phyloP scores from a whole-genome alignment of 208 protist species.

The Crithidia mellificae region DNA sequence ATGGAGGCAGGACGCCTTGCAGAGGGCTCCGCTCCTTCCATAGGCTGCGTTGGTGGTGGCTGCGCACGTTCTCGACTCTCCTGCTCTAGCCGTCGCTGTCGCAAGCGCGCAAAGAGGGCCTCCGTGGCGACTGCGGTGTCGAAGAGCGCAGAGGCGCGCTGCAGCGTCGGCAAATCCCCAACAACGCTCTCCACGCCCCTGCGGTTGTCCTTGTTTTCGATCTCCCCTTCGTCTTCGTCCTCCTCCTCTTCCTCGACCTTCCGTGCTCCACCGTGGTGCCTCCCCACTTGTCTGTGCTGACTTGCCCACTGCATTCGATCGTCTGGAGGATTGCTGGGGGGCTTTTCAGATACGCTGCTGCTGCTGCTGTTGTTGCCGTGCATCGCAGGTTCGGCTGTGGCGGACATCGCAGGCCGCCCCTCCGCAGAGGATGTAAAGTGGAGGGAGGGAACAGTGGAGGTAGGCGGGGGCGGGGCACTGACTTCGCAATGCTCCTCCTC shows the following conservation, averaged over 20 bases:
- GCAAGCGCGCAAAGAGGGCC: constrained; percentile 23
- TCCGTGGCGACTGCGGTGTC: constrained; percentile 27
- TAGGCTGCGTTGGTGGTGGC: not conserved
- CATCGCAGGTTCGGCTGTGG: not conserved
- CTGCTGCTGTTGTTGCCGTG: not conserved
- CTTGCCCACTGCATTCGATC: not conserved
- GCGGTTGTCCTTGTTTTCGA: not conserved
- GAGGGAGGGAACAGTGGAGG: not conserved
- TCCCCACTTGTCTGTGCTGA: not conserved
- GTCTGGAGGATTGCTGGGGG: not conserved
- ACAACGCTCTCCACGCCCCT: not conserved
- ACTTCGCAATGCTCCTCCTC: not conserved
- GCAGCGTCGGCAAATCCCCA: constrained; percentile 19
- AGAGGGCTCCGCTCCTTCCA: not conserved
- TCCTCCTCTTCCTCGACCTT: not conserved
- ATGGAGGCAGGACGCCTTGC: constrained; percentile 11
- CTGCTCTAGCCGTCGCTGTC: constrained; percentile 6
- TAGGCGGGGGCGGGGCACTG: not conserved
- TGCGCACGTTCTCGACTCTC: not conserved
- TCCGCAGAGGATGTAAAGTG: not conserved
- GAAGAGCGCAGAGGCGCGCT: constrained; percentile 25
- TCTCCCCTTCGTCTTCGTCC: not conserved
- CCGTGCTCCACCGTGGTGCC: not conserved
- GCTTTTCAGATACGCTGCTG: not conserved
- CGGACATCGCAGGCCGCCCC: not conserved